Evolutionary conservation across 345 rosid genomes (phyloP), one percentile per base, ranked within the genome.

Genomic region (Theobroma cacao): DNA sequence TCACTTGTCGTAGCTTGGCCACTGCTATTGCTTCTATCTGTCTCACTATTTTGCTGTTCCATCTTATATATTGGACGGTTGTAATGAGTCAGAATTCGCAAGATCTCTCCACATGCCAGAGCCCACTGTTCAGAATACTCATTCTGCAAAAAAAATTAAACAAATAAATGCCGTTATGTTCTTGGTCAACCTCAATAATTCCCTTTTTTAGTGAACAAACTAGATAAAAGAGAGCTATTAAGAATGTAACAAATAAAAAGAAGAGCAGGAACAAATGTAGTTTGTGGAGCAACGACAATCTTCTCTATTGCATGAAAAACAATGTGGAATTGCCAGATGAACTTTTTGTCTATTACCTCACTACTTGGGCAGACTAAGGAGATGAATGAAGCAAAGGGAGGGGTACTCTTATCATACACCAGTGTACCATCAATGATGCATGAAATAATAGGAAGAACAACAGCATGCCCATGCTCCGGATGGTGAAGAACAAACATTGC

Each of bases 111-210:
- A 38, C 99, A 95, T 40, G 98, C 99, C 80, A 95, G 86, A 85
- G 98, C 99, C 99, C 98, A 95, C 82, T 95, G 99, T 83, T 93
- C 98, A 38, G 98, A 93, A 84, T 92, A 95, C 82, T 91, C 99
- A 75, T 87, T 93, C 99, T 95, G 94, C 22, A 63, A 74, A 69
- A 81, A 68, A 80, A 76, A 47, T 40, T 53, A 65, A 85, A 77
- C 41, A 28, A 0, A 48, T 2, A 73, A 40, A 53, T 67, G 70
- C 40, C 59, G 73, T 22, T 40, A 14, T 53, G 48, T 24, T 77
- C 20, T 11, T 65, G n/a, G 40, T 75, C 70, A 61, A 11, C 69
- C 53, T 28, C 56, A 30, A 34, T 59, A 33, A 28, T 60, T 9
- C 20, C 26, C 43, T 75, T 43, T 28, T 7, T n/a, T 7, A 14